Percentiles rank a stretch among this genome's conserved stretches.
Conservation (phyloP, 768 basidiomycete species). For the Jaapia argillacea region DNA sequence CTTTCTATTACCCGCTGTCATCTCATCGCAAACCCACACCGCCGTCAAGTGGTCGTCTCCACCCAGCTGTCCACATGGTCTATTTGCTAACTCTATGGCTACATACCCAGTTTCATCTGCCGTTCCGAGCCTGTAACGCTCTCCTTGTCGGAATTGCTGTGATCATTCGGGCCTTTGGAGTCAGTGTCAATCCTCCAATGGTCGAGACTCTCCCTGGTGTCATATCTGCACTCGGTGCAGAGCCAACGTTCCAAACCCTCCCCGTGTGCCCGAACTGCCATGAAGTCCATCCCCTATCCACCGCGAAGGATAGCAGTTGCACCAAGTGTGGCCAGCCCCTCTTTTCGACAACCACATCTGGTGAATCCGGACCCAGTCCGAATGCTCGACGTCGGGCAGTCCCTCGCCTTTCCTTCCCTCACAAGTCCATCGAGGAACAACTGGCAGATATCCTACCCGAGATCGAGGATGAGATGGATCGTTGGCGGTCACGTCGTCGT, state of each 20-base stretch:
- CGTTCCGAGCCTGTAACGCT: slow-evolving; percentile 17
- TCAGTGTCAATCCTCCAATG: slow-evolving; percentile 6
- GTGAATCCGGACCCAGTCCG: neutral
- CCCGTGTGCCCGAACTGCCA: slow-evolving; percentile 16
- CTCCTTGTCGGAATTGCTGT: slow-evolving; percentile 10
- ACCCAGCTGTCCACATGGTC: slow-evolving; percentile 11
- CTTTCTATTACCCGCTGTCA: too few relatives aligned
- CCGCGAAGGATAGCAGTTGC: neutral
- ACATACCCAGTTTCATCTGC: slow-evolving; percentile 17
- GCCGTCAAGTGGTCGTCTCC: too few relatives aligned
- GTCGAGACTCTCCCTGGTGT: slow-evolving; percentile 14
- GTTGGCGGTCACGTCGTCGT: slow-evolving; percentile 5
- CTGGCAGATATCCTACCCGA: slow-evolving; percentile 12
- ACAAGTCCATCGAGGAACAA: slow-evolving; percentile 9
- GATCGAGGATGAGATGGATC: slow-evolving; percentile 15
- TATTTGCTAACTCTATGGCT: slow-evolving; percentile 18
- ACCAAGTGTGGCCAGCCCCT: neutral
- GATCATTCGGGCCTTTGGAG: slow-evolving; percentile 6
- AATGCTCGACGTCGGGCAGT: neutral
- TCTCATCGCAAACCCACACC: too few relatives aligned
- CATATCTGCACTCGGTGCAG: slow-evolving; percentile 7
- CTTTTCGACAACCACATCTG: neutral
- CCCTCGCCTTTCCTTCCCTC: slow-evolving; percentile 3
- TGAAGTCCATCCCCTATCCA: slow-evolving; percentile 9
- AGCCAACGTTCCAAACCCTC: slow-evolving; percentile 10